Conservation (phyloP, 2,329 filamentous ascomycete species). For the Colletotrichum tanaceti region DNA sequence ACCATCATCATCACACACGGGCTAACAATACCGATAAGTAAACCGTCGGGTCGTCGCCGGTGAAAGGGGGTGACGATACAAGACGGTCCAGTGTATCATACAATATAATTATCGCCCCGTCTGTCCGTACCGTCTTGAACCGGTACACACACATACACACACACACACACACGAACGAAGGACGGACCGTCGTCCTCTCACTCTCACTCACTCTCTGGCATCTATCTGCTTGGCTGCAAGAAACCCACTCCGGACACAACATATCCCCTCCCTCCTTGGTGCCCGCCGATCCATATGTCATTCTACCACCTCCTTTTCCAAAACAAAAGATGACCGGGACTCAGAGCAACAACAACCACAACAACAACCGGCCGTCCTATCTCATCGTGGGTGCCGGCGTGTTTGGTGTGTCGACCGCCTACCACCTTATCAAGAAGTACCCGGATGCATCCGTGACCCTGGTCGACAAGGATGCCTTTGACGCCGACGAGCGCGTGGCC, state of each 20-base stretch:
- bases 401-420: conserved; percentile 75
- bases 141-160: not conserved
- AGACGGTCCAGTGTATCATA: conserved; percentile 17
- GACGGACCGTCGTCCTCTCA: conserved; percentile 5
- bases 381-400: conserved; percentile 74
- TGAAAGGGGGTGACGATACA: conserved; percentile 3
- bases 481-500: conserved; percentile 61
- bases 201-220: no score
- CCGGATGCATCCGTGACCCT: conserved; percentile 64
- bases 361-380: no score
- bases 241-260: conserved; percentile 1
- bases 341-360: no score
- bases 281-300: conserved; percentile 31
- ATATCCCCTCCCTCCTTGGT: not conserved
- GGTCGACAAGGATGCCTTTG: conserved; percentile 66
- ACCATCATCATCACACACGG: conserved; percentile 3
- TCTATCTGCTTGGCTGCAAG: conserved; percentile 12
- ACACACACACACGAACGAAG: no score
- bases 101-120: conserved; percentile 28
- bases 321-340: conserved; percentile 36
- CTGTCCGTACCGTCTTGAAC: conserved; percentile 11
- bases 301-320: not conserved
- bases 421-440: conserved; percentile 66
- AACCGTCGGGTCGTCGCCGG: conserved; percentile 9
- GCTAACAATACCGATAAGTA: conserved; percentile 11